Percentiles rank a stretch among this genome's conserved stretches.
These are phyloP conservation scores for Suhomyces prunicola DNA, from an alignment of 805 yeast species.

Conservation along the genomic window DNA sequence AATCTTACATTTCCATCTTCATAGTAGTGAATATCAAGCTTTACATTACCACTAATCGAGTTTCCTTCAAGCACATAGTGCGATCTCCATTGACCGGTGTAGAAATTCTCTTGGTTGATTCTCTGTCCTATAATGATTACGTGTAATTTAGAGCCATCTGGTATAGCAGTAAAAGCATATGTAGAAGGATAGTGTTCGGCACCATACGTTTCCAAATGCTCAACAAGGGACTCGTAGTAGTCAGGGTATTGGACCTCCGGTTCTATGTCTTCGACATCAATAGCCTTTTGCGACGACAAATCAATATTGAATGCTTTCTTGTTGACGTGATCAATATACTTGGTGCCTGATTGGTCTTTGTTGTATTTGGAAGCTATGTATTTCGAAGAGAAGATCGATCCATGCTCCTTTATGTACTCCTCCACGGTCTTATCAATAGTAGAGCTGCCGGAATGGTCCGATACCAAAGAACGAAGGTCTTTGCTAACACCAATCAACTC, in stretches of 20 bases:
- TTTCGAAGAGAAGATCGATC: conserved; percentile 26
- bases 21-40: conserved; percentile 81
- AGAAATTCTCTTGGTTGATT: conserved; percentile 71
- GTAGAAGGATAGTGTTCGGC: conserved; percentile 63
- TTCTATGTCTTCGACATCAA: conserved; percentile 49
- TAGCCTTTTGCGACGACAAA: conserved; percentile 44
- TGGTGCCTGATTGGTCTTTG: conserved; percentile 35
- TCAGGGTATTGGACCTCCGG: conserved; percentile 23
- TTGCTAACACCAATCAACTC: conserved; percentile 30
- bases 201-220: conserved; percentile 48
- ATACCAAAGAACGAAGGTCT: conserved; percentile 23
- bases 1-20: conserved; percentile 95
- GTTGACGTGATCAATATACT: conserved; percentile 50
- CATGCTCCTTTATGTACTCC: conserved; percentile 24
- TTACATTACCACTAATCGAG: conserved; percentile 50
- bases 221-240: conserved; percentile 27
- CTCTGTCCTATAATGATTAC: conserved; percentile 69
- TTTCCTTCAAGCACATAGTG: conserved; percentile 45
- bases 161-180: conserved; percentile 44
- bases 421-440: conserved; percentile 28
- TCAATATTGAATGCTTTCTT: conserved; percentile 58
- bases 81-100: conserved; percentile 88
- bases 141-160: conserved; percentile 31
- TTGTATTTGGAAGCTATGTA: conserved; percentile 34
- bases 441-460: conserved; percentile 13